Conservation (phyloP, 139 green algal species). For the Dunaliella primolecta region DNA sequence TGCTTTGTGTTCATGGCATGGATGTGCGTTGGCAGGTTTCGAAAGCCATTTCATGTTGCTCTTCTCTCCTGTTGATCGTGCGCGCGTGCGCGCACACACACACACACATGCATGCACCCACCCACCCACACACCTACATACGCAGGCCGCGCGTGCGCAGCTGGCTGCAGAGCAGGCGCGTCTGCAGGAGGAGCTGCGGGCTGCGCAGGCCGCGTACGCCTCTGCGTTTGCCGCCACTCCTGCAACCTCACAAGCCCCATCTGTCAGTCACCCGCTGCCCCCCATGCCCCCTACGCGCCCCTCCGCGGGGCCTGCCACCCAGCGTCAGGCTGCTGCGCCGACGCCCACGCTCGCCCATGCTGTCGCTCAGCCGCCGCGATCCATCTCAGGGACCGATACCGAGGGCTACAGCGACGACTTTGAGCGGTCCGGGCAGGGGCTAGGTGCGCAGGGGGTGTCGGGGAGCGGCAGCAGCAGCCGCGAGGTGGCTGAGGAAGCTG, state of each 20-base stretch:
- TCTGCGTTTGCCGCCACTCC: not conserved
- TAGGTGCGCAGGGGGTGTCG: not conserved
- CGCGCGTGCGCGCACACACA: not conserved
- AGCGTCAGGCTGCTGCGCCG: not conserved
- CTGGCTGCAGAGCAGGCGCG: not conserved
- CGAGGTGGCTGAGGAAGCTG: not conserved
- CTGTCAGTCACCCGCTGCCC: not conserved
- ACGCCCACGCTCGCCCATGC: not conserved
- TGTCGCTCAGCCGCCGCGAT: not conserved
- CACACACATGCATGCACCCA: not conserved
- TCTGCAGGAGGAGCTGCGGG: conserved; percentile 5
- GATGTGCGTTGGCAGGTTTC: too few relatives aligned
- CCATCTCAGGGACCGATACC: not conserved
- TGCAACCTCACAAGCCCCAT: not conserved
- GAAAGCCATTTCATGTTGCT: too few relatives aligned
- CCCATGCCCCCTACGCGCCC: not conserved
- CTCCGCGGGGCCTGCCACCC: not conserved
- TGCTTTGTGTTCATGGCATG: too few relatives aligned
- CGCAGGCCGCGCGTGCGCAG: conserved; percentile 3
- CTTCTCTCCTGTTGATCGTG: too few relatives aligned
- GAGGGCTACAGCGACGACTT: not conserved
- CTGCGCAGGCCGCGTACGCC: not conserved
- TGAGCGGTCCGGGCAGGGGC: not conserved
- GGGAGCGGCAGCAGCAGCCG: not conserved
- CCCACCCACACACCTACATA: not conserved